Percentiles rank a stretch among this genome's conserved stretches.
These are phyloP conservation scores for Sporothrix curviconia DNA, from an alignment of 2,329 filamentous ascomycete genomes.

Conservation along the genomic window DNA sequence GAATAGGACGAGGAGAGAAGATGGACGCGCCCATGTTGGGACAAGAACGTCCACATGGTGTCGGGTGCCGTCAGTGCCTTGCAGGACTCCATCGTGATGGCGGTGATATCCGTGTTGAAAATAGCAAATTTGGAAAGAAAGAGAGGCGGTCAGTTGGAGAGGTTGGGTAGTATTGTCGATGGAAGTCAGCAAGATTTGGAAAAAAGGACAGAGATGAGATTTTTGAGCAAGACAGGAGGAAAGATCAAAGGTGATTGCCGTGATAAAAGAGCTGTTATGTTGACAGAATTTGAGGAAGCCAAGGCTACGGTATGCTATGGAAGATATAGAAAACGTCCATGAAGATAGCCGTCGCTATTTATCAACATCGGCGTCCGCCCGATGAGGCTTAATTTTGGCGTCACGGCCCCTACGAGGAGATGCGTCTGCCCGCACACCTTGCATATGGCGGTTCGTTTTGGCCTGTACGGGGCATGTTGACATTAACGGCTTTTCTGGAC, in stretches of 20 bases:
- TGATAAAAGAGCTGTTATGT: no score
- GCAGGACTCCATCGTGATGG: background rate
- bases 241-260: no score
- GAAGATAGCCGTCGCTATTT: background rate
- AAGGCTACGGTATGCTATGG: no score
- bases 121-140: no score
- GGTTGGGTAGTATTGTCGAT: no score
- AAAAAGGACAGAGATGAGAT: no score
- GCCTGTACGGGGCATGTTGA: no score
- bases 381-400: background rate
- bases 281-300: background rate
- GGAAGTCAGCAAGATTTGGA: no score
- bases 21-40: constrained; percentile 8
- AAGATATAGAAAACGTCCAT: background rate
- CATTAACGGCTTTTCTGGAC: no score
- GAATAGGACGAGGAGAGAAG: constrained; percentile 13
- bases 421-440: no score
- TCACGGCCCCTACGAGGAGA: background rate
- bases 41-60: constrained; percentile 16
- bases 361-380: background rate
- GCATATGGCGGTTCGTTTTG: no score
- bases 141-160: background rate
- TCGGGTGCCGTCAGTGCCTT: constrained; percentile 1
- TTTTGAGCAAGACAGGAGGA: no score
- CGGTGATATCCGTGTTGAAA: background rate